phyloP scores from a whole-genome alignment of 441 rosid species.

The Gossypium schwendimanii region DNA sequence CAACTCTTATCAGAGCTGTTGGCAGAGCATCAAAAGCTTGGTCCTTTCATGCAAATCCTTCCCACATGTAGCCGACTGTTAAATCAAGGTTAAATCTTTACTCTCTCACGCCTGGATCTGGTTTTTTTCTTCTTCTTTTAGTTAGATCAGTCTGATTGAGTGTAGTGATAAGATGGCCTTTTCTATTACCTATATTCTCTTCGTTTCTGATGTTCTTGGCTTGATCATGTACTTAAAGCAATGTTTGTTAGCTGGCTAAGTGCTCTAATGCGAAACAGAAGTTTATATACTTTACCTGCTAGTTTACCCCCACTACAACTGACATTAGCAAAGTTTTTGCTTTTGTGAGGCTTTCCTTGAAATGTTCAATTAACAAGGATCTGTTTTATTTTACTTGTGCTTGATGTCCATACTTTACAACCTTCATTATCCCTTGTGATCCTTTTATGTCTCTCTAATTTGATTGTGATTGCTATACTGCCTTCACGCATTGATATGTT shows the following conservation, averaged over 20 bases:
- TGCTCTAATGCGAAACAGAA: not conserved
- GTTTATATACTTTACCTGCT: not conserved
- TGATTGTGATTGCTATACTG: not conserved
- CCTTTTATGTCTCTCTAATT: not conserved
- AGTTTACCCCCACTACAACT: not conserved
- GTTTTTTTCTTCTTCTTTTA: conserved; percentile 17
- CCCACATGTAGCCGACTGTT: conserved; percentile 84
- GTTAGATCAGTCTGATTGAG: conserved; percentile 23
- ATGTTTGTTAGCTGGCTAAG: too few relatives aligned
- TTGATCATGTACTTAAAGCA: not conserved
- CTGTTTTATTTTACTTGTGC: not conserved
- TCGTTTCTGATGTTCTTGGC: not conserved
- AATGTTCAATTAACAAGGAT: not conserved
- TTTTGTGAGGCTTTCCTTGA: not conserved
- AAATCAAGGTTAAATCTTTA: conserved; percentile 67
- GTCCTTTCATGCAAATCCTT: conserved; percentile 88
- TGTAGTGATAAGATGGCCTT: not conserved
- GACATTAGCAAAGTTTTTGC: not conserved
- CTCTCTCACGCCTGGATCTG: conserved; percentile 50
- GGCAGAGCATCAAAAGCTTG: conserved; percentile 93
- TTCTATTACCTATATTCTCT: not conserved
- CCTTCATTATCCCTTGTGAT: not conserved
- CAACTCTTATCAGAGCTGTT: conserved; percentile 79
- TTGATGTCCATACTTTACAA: not conserved
- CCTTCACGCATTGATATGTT: not conserved